These are phyloP conservation scores for Malus hybrid DNA, from an alignment of 331 rosid genomes.

Conservation along the genomic window DNA sequence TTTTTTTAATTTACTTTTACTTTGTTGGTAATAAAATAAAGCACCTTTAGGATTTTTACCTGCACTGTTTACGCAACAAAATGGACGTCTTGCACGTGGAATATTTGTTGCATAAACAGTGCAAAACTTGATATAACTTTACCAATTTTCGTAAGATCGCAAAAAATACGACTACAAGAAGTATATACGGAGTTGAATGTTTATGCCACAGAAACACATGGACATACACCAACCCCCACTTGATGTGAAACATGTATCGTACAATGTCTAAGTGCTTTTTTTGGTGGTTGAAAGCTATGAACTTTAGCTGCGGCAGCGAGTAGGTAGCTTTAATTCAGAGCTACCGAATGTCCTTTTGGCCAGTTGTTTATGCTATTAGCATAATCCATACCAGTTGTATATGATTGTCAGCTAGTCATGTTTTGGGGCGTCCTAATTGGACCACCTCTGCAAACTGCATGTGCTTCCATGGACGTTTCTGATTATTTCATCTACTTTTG, in stretches of 20 bases:
- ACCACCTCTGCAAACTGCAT: background rate
- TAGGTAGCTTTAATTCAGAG: background rate
- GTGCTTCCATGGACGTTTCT: conserved; percentile 1
- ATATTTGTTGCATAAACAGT: background rate
- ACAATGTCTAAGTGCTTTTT: too few species aligned
- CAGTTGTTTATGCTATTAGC: background rate
- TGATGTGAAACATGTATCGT: too few species aligned
- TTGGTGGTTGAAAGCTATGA: background rate
- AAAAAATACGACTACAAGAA: too few species aligned
- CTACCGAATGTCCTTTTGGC: background rate
- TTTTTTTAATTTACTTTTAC: conserved; percentile 12
- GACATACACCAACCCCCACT: background rate
- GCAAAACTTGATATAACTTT: background rate
- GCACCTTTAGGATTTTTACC: background rate
- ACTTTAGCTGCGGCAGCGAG: background rate
- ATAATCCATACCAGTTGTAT: conserved; percentile 1
- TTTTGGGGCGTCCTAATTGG: conserved; percentile 1
- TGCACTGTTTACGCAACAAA: background rate
- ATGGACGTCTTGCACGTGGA: background rate
- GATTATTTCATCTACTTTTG: background rate
- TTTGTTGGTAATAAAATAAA: background rate
- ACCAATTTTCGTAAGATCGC: background rate
- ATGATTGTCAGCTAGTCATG: background rate
- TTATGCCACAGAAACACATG: background rate
- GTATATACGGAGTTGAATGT: background rate